Conservation (phyloP, 2,329 filamentous ascomycete genomes). For the Aspergillus proliferans region DNA sequence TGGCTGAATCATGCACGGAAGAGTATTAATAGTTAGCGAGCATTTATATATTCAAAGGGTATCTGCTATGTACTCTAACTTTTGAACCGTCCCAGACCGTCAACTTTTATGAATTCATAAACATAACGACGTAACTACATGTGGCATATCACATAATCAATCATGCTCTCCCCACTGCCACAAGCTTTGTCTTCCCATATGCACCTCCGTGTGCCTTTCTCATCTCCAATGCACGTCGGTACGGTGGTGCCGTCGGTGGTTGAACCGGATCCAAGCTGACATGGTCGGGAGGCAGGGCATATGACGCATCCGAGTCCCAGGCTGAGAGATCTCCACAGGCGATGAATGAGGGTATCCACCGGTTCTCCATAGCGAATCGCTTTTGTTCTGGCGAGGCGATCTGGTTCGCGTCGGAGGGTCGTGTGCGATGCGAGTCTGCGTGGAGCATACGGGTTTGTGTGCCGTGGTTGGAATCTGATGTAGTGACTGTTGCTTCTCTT, state of each 20-base stretch:
- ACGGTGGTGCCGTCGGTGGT: slow-evolving; percentile 91
- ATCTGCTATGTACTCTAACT: slow-evolving; percentile 10
- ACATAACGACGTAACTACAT: not conserved
- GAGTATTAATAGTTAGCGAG: too few relatives aligned
- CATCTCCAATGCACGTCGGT: slow-evolving; percentile 83
- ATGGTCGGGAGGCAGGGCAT: slow-evolving; percentile 78
- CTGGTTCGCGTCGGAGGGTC: slow-evolving; percentile 14
- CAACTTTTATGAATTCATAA: not conserved
- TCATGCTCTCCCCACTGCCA: slow-evolving; percentile 20
- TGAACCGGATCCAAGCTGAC: slow-evolving; percentile 87
- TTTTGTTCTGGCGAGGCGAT: slow-evolving; percentile 5
- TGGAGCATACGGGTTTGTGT: slow-evolving; percentile 35
- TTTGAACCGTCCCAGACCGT: not conserved
- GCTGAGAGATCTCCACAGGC: slow-evolving; percentile 94
- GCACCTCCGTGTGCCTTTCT: slow-evolving; percentile 68
- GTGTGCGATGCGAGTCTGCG: slow-evolving; percentile 11
- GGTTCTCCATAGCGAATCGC: slow-evolving; percentile 39
- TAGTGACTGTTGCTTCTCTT: slow-evolving; percentile 1
- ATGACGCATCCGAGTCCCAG: slow-evolving; percentile 94
- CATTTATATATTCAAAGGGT: slow-evolving; percentile 7
- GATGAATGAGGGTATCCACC: slow-evolving; percentile 92
- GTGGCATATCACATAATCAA: not conserved
- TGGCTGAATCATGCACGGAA: too few relatives aligned
- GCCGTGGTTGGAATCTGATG: slow-evolving; percentile 11
- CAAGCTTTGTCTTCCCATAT: slow-evolving; percentile 62